Conservation (phyloP, 2,329 filamentous ascomycete species). For the Teratosphaeria pseudoeucalypti region DNA sequence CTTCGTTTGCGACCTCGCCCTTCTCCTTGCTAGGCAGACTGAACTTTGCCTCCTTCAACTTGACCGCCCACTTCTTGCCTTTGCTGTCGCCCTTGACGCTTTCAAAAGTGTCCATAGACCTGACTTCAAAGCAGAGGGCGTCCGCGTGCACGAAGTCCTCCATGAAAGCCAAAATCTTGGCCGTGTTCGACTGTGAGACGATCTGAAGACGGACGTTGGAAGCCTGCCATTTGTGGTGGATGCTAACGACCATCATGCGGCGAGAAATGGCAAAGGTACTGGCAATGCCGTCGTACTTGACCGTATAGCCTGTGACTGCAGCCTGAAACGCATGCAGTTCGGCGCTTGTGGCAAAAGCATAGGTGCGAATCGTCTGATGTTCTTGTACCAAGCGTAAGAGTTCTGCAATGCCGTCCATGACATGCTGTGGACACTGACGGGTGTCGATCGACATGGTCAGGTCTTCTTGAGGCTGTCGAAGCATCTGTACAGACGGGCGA, state of each 20-base stretch:
- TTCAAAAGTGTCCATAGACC: constrained; percentile 76
- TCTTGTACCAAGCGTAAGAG: constrained; percentile 47
- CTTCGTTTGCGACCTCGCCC: constrained; percentile 45
- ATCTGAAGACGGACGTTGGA: constrained; percentile 70
- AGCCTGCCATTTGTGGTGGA: constrained; percentile 91
- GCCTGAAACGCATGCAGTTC: constrained; percentile 69
- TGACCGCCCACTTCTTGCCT: constrained; percentile 55
- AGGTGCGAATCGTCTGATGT: constrained; percentile 59
- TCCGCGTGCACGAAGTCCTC: constrained; percentile 77
- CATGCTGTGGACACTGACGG: constrained; percentile 22
- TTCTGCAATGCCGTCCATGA: constrained; percentile 53
- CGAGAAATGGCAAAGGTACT: constrained; percentile 70
- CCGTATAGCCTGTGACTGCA: constrained; percentile 68
- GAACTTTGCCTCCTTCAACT: constrained; percentile 84
- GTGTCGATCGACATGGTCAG: constrained; percentile 60
- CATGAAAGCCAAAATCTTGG: constrained; percentile 78
- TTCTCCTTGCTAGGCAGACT: constrained; percentile 56
- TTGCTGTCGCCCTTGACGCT: constrained; percentile 32
- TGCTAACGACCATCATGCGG: constrained; percentile 67
- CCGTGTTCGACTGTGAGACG: constrained; percentile 61
- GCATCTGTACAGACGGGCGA: constrained; percentile 52
- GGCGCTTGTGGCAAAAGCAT: constrained; percentile 35
- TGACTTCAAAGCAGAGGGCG: constrained; percentile 80
- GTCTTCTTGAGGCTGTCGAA: constrained; percentile 66
- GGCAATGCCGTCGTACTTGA: constrained; percentile 47